phyloP scores from a whole-genome alignment of 2,329 filamentous ascomycete species.

The Aspergillus quadricinctus region DNA sequence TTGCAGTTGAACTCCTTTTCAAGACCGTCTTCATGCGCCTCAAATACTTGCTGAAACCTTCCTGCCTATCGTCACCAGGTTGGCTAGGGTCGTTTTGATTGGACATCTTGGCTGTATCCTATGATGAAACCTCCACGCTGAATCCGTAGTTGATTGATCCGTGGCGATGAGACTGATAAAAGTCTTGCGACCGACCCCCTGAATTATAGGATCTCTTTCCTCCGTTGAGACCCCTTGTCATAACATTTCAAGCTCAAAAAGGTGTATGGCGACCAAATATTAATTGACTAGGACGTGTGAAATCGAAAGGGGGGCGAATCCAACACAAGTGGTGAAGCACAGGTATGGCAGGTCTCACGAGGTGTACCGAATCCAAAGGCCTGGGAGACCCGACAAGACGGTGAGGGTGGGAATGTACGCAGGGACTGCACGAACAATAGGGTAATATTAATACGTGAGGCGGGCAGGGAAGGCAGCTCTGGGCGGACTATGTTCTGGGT shows the following conservation, averaged over 20 bases:
- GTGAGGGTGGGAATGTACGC: constrained; percentile 12
- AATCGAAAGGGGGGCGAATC: neutral
- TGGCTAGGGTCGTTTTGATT: constrained; percentile 12
- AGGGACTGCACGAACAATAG: constrained; percentile 10
- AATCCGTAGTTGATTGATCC: neutral
- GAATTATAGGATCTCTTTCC: neutral
- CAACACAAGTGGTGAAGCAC: neutral
- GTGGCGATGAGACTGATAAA: neutral
- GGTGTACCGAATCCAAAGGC: constrained; percentile 18
- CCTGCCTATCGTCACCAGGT: constrained; percentile 22
- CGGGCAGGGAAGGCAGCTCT: constrained; percentile 6
- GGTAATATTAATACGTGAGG: neutral
- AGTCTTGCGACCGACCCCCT: neutral
- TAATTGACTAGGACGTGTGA: neutral
- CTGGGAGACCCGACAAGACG: constrained; percentile 23
- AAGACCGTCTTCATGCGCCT: constrained; percentile 37
- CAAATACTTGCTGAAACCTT: constrained; percentile 37
- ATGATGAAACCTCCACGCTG: neutral
- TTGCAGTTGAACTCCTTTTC: constrained; percentile 28
- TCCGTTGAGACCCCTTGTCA: neutral
- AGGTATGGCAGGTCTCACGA: constrained; percentile 12
- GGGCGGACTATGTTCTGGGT: constrained; percentile 3
- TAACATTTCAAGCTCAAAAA: neutral
- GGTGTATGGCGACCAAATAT: neutral
- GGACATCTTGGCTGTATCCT: constrained; percentile 18